Base-by-base conservation (phyloP, 139 green algal genomes). In the Asterochloris sp. region DNA sequence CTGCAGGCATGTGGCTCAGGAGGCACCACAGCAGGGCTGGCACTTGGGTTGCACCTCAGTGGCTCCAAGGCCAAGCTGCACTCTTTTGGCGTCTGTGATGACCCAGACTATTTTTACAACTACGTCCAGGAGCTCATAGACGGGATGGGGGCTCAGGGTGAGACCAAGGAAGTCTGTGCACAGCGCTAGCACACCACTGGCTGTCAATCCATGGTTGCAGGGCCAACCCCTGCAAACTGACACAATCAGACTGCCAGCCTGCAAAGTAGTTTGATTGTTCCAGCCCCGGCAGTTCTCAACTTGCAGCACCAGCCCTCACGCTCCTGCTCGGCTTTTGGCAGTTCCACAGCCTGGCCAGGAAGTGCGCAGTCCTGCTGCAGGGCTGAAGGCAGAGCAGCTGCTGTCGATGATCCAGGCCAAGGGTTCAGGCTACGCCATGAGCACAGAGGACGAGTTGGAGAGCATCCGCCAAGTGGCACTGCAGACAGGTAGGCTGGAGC, bases 381-480 rank as follows among this genome's bases (percentile, higher is more conserved):
- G 73, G 19, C 73, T 27, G 16, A 64, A 24, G 4, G 78, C 79
- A 19, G 38, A 67, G 2, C 78, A 73, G 10, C 76, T 86, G 76
- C n/a, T 89, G 26, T 77, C 54, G 66, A 75, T 78, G 60, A 17
- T 74, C 60, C 90, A 99, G 80, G 91, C 94, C 6, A 95, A 94
- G 81, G 96, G 96, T 0, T 74, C 83, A 16, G 96, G 96, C 9
- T 99, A 99, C 78, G 96, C 96, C 6, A 93, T 98, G 11, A 97
- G 92, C 86, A 91, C 78, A 4, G 78, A 91, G 1, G 90, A 96
- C 8, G 96, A 99, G 91, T 89, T 98, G 78, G 26, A 92, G 54
- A 88, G 86, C 6, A 87, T 95, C 13, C 69, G 90, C 84, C 88
- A 91, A 0, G 86, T 96, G 13, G 89, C 94, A 0, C 69, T 79